These are phyloP conservation scores for Stagonosporopsis chrysanthemi DNA, from an alignment of 2,329 filamentous ascomycete genomes.

Conservation along the genomic window DNA sequence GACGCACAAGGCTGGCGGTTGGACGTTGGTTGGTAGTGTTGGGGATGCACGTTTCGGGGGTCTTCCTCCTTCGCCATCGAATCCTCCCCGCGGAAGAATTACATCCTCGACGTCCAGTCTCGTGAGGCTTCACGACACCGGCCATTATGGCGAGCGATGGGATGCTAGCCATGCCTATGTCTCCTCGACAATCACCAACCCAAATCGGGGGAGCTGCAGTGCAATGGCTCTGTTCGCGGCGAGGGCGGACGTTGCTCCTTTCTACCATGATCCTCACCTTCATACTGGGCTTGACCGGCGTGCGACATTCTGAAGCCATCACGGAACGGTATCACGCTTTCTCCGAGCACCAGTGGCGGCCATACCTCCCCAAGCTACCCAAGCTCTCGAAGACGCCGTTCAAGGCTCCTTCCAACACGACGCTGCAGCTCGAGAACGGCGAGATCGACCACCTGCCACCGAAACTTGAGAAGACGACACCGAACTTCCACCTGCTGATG, in stretches of 20 bases:
- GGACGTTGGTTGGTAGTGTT: not conserved
- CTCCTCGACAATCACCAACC: constrained; percentile 32
- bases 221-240: constrained; percentile 39
- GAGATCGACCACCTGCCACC: constrained; percentile 36
- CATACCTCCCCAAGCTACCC: constrained; percentile 33
- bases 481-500: constrained; percentile 63
- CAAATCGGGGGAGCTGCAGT: constrained; percentile 38
- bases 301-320: constrained; percentile 29
- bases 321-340: constrained; percentile 37
- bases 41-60: not conserved
- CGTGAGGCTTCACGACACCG: not conserved
- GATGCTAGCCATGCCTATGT: constrained; percentile 37
- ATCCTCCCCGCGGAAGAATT: not conserved
- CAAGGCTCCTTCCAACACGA: constrained; percentile 43
- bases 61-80: not conserved
- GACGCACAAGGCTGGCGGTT: constrained; percentile 3
- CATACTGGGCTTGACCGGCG: constrained; percentile 25
- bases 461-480: constrained; percentile 43
- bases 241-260: constrained; percentile 39
- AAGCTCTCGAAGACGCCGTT: constrained; percentile 37
- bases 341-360: constrained; percentile 43
- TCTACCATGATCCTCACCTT: constrained; percentile 28
- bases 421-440: constrained; percentile 46
- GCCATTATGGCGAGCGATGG: constrained; percentile 33
- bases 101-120: not conserved